A percentile compares a stretch with the other conserved stretches of the same genome.
Conservation (phyloP, 176 grass and related monocot genomes). For the Olyra latifolia region DNA sequence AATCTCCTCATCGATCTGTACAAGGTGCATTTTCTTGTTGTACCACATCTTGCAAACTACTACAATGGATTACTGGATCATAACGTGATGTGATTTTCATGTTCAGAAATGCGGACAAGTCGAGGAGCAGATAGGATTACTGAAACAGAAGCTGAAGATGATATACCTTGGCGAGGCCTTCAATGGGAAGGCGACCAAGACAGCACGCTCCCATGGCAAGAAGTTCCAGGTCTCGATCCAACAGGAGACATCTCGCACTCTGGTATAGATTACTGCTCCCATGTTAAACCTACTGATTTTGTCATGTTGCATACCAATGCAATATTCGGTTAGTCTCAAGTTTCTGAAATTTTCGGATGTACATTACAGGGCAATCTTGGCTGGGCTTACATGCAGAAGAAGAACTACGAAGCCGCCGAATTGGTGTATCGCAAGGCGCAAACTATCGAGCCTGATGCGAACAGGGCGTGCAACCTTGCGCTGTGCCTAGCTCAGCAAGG, state of each 20-base stretch:
- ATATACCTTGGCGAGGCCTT: slow-evolving; percentile 83
- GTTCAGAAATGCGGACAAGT: slow-evolving; percentile 83
- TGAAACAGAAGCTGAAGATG: slow-evolving; percentile 91
- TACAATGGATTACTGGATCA: neutral
- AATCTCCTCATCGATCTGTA: slow-evolving; percentile 97
- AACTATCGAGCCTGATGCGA: slow-evolving; percentile 72
- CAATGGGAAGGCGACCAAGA: slow-evolving; percentile 86
- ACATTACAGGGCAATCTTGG: slow-evolving; percentile 81
- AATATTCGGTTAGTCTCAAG: neutral
- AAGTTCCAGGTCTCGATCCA: slow-evolving; percentile 98
- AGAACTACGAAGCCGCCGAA: slow-evolving; percentile 67
- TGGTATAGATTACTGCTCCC: slow-evolving; percentile 37
- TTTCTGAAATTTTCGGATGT: neutral
- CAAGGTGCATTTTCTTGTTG: slow-evolving; percentile 48
- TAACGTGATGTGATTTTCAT: neutral
- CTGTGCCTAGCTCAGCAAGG: slow-evolving; percentile 71
- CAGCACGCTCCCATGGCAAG: slow-evolving; percentile 87
- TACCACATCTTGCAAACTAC: neutral
- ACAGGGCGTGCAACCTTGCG: slow-evolving; percentile 86
- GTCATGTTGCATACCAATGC: neutral
- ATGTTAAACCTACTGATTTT: neutral
- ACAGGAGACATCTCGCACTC: slow-evolving; percentile 77
- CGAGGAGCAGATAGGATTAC: slow-evolving; percentile 81
- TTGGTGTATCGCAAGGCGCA: slow-evolving; percentile 77
- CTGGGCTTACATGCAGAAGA: slow-evolving; percentile 96